phyloP scores from a whole-genome alignment of 208 protist species.

The Jaenimonas drosophilae region DNA sequence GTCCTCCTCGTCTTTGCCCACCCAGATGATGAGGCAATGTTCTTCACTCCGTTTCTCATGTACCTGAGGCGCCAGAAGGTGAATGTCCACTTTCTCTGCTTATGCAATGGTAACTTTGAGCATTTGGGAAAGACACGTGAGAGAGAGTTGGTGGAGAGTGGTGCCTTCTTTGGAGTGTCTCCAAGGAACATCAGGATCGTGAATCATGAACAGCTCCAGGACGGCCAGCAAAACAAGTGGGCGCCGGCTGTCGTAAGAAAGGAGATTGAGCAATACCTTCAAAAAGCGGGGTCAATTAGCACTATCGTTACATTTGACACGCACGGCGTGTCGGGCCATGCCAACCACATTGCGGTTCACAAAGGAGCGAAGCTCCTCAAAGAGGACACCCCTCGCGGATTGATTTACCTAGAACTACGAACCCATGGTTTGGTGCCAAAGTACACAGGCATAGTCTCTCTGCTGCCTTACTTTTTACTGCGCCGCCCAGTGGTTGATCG shows the following conservation, averaged over 20 bases:
- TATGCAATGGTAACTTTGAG: constrained; percentile 88
- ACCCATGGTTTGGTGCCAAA: constrained; percentile 50
- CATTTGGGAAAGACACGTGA: constrained; percentile 69
- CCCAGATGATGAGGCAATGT: constrained; percentile 91
- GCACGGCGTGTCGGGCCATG: constrained; percentile 90
- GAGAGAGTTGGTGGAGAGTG: constrained; percentile 85
- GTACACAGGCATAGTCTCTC: constrained; percentile 38
- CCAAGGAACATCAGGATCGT: constrained; percentile 44
- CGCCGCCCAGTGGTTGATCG: constrained; percentile 7
- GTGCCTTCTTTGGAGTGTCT: constrained; percentile 55
- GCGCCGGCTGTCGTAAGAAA: constrained; percentile 22
- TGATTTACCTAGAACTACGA: constrained; percentile 54
- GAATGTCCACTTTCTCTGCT: constrained; percentile 84
- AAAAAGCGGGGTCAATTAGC: constrained; percentile 41
- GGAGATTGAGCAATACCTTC: constrained; percentile 50
- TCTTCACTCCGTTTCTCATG: constrained; percentile 73
- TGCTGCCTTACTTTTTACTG: constrained; percentile 17
- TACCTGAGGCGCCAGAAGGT: constrained; percentile 24
- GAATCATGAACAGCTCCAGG: constrained; percentile 73
- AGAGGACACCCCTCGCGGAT: constrained; percentile 57
- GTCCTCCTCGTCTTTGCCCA: constrained; percentile 88
- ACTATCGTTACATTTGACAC: constrained; percentile 94
- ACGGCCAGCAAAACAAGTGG: constrained; percentile 84
- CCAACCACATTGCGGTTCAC: constrained; percentile 93
- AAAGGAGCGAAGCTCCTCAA: constrained; percentile 58